Percentiles rank a stretch among this genome's conserved stretches.
These are phyloP conservation scores for Trypanosoma rangeli DNA, from an alignment of 208 protist species.

Conservation along the genomic window DNA sequence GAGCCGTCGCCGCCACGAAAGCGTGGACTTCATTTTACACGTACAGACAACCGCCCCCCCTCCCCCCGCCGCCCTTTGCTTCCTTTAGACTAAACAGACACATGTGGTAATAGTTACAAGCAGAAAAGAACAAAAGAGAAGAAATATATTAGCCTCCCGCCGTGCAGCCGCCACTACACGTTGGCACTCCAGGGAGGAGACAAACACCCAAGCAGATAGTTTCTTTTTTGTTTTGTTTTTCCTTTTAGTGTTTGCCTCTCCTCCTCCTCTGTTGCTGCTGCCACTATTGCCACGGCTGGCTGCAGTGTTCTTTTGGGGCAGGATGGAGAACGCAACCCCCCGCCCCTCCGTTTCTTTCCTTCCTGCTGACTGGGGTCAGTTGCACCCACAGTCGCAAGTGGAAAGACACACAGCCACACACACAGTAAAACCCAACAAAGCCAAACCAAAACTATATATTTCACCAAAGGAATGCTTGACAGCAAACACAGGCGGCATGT, in stretches of 20 bases:
- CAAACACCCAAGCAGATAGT: neutral
- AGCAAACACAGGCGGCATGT: neutral
- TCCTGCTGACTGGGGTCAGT: neutral
- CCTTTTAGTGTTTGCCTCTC: too few relatives aligned
- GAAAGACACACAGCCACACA: neutral
- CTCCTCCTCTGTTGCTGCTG: too few relatives aligned
- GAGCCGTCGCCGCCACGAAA: conserved; percentile 41
- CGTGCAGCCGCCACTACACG: too few relatives aligned
- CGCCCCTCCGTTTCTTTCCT: neutral
- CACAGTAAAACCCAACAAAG: neutral
- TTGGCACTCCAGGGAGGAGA: too few relatives aligned
- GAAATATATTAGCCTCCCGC: neutral
- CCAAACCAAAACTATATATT: neutral
- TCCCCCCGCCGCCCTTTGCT: neutral
- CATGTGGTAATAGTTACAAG: neutral
- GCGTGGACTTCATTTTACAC: conserved; percentile 24
- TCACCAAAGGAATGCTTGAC: neutral
- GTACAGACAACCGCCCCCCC: neutral
- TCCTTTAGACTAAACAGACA: neutral
- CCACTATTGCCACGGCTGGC: neutral
- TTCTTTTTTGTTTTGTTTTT: neutral
- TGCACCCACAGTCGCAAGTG: neutral
- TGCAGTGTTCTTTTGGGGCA: neutral
- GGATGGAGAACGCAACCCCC: neutral
- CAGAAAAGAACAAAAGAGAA: neutral